Evolutionary conservation across 306 rosid genomes (phyloP).

Genomic region (Urtica urens): DNA sequence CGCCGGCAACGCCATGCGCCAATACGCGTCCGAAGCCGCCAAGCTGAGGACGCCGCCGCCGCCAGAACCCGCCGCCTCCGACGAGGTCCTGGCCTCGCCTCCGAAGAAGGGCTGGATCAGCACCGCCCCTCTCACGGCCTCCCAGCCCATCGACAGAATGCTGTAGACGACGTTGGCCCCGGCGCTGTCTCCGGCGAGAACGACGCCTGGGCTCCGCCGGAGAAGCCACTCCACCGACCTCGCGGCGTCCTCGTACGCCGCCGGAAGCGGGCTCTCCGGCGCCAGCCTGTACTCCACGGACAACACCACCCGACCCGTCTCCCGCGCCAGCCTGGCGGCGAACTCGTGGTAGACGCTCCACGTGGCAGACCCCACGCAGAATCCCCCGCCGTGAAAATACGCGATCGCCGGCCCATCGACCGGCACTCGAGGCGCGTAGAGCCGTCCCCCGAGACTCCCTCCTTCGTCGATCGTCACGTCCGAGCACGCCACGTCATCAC

Average conservation of each 20-base stretch:
- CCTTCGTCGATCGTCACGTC: slow-evolving; percentile 52
- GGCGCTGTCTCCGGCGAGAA: slow-evolving; percentile 74
- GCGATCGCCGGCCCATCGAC: neutral
- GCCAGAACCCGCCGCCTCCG: slow-evolving; percentile 41
- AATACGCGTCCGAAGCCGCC: slow-evolving; percentile 57
- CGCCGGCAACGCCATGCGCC: slow-evolving; percentile 68
- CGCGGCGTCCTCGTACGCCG: slow-evolving; percentile 72
- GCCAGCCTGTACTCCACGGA: slow-evolving; percentile 71
- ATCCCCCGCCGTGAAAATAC: slow-evolving; percentile 91
- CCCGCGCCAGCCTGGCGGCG: slow-evolving; percentile 37
- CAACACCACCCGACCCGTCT: slow-evolving; percentile 42
- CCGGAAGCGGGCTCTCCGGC: slow-evolving; percentile 85
- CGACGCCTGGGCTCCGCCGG: slow-evolving; percentile 23
- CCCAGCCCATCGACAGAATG: too few relatives aligned
- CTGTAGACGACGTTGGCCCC: slow-evolving; percentile 81
- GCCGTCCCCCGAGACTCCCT: slow-evolving; percentile 55
- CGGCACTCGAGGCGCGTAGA: slow-evolving; percentile 46
- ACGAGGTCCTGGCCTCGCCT: slow-evolving; percentile 51
- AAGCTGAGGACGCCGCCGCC: slow-evolving; percentile 40
- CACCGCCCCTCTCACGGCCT: slow-evolving; percentile 39
- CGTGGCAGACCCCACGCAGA: slow-evolving; percentile 75
- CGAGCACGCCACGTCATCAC: slow-evolving; percentile 30
- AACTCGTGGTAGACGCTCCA: slow-evolving; percentile 84
- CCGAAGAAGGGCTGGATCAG: slow-evolving; percentile 74
- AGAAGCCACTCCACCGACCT: slow-evolving; percentile 46